Percentiles rank a stretch among this genome's conserved stretches.
Conservation (phyloP, 108 stramenopile species). For the Mediolabrus comicus region DNA sequence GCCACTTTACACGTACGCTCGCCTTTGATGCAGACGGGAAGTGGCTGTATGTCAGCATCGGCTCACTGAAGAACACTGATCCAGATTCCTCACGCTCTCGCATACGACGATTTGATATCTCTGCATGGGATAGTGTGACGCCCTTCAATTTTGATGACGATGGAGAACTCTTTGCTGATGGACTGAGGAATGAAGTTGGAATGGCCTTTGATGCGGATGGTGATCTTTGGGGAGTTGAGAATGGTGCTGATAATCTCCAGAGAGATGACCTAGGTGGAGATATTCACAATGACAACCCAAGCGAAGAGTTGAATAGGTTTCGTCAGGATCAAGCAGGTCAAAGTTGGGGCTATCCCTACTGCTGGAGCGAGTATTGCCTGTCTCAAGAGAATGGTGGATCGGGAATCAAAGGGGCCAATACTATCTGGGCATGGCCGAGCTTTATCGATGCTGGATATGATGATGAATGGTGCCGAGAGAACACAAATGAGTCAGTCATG, state of each 20-base stretch:
- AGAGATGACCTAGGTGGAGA: slow-evolving; percentile 71
- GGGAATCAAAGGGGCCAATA: slow-evolving; percentile 44
- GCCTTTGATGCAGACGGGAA: slow-evolving; percentile 52
- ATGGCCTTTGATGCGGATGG: slow-evolving; percentile 70
- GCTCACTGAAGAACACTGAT: slow-evolving; percentile 57
- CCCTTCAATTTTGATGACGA: slow-evolving; percentile 52
- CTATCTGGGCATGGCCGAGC: slow-evolving; percentile 74
- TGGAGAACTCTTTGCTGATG: slow-evolving; percentile 76
- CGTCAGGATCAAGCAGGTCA: slow-evolving; percentile 51
- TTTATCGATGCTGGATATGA: slow-evolving; percentile 44
- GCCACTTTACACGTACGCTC: slow-evolving; percentile 71
- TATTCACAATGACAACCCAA: slow-evolving; percentile 72
- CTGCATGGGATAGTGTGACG: slow-evolving; percentile 2
- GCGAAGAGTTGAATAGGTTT: slow-evolving; percentile 77
- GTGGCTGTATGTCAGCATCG: slow-evolving; percentile 65
- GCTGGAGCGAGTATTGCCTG: slow-evolving; percentile 71
- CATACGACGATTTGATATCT: slow-evolving; percentile 59
- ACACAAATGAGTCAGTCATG: slow-evolving; percentile 44
- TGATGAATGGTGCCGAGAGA: slow-evolving; percentile 66
- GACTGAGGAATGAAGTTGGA: slow-evolving; percentile 74
- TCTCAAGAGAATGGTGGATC: slow-evolving; percentile 38
- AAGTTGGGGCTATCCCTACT: slow-evolving; percentile 75
- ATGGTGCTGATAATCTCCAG: slow-evolving; percentile 62
- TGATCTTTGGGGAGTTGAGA: slow-evolving; percentile 78
- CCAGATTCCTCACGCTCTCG: slow-evolving; percentile 57